Base-by-base conservation (phyloP, 1,284 basidiomycete species). In the Marasmius tenuissimus region DNA sequence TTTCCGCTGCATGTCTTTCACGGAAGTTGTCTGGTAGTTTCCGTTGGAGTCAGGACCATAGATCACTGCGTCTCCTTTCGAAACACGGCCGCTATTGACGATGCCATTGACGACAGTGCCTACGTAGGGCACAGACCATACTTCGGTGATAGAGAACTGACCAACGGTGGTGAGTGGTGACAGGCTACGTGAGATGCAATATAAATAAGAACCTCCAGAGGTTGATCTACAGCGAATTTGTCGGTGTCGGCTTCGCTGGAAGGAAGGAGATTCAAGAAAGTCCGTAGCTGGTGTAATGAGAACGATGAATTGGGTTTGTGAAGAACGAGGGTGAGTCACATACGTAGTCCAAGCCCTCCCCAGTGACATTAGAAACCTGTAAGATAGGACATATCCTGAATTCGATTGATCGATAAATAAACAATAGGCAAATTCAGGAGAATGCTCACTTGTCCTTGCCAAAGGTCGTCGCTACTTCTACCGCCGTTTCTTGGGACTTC, bases 81-180 rank as follows among this genome's bases (percentile, higher is more conserved):
- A 92, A 62, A 94, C 79, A 18, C 78, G 81, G 7, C 94, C 93
- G 34, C 88, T 81, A 65, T 93, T 92, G 60, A 97, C 75, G 61
- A 97, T 95, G 1, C 96, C 96, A 68, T 94, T 95, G 33, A 97
- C 93, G 6, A 98, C 97, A 1, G 96, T 97, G 39, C 97, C 96
- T 2, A 97, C 94, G 67, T 96, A 97, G 0, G 95, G 96, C 22
- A 96, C 94, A 55, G 91, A 92, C 86, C 91, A 95, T 27, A 93
- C 86, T 68, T 94, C 93, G 2, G 89, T 94, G 45, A 94, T 81
- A 8, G 90, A 92, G 69, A 88, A 93, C 89, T 93, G 66, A 18
- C 18, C 35, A 52, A 58, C 59, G 18, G 22, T 48, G 37, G 27
- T 60, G 20, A 51, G 54, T 62, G 45, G 67, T 45, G 47, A 34